phyloP scores from a whole-genome alignment of 2,329 filamentous ascomycete species.

The Pseudocercospora musae region DNA sequence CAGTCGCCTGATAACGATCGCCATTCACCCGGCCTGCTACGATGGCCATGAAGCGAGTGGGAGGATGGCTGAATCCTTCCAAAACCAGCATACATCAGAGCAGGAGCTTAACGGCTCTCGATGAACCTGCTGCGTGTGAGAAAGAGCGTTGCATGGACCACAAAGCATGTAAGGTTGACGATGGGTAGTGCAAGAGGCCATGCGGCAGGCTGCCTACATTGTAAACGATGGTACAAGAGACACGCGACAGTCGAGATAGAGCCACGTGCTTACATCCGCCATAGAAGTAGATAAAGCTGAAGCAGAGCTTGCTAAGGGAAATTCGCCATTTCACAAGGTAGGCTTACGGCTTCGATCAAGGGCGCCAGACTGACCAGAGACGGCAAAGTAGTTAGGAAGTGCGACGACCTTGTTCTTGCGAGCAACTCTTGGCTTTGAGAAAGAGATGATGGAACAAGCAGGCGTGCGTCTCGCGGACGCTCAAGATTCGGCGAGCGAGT shows the following conservation, averaged over 20 bases:
- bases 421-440: constrained; percentile 86
- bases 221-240: constrained; percentile 41
- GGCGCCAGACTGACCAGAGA: constrained; percentile 2
- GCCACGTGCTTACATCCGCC: constrained; percentile 24
- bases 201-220: constrained; percentile 35
- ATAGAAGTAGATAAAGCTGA: constrained; percentile 79
- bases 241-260: neutral
- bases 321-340: constrained; percentile 81
- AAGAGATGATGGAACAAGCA: constrained; percentile 84
- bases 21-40: neutral
- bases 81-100: constrained; percentile 43
- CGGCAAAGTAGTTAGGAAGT: constrained; percentile 60
- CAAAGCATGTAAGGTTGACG: constrained; percentile 14
- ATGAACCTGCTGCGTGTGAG: constrained; percentile 60
- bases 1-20: neutral
- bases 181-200: constrained; percentile 44
- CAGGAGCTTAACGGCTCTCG: constrained; percentile 55
- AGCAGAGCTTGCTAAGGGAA: constrained; percentile 64
- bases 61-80: constrained; percentile 39
- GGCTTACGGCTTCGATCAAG: neutral
- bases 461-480: constrained; percentile 68
- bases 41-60: constrained; percentile 32
- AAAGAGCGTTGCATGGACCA: constrained; percentile 31
- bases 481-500: constrained; percentile 71
- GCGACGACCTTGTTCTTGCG: constrained; percentile 81